A percentile compares a stretch with the other conserved stretches of the same genome.
Conservation (phyloP, 768 basidiomycete genomes). For the Symmetrospora coprosmae region DNA sequence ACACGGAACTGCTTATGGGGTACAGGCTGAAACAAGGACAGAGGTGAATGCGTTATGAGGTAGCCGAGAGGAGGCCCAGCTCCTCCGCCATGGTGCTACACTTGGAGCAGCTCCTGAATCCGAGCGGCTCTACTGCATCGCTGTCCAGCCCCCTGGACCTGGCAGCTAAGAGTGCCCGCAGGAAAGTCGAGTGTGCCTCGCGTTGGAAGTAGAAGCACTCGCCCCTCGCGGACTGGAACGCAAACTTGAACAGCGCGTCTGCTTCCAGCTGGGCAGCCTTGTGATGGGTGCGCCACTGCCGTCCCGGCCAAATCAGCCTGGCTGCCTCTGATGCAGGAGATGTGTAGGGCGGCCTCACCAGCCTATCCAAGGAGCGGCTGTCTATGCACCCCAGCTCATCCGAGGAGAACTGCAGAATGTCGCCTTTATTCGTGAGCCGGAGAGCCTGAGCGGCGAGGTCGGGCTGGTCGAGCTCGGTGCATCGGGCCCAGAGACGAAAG, state of each 20-base stretch:
- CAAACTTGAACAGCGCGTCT: neutral
- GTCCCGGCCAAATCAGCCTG: neutral
- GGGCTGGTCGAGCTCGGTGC: neutral
- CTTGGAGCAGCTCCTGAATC: constrained; percentile 8
- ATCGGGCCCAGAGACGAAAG: neutral
- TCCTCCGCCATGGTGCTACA: constrained; percentile 11
- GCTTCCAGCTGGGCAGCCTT: neutral
- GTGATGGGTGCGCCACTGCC: constrained; percentile 14
- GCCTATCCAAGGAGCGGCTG: neutral
- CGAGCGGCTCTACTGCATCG: constrained; percentile 11
- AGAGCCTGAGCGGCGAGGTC: constrained; percentile 9
- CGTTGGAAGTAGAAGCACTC: constrained; percentile 12
- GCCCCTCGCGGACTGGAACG: constrained; percentile 1
- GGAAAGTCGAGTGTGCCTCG: neutral
- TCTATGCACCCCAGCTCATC: neutral
- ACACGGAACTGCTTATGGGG: no score
- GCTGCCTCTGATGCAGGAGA: neutral
- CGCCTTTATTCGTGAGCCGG: neutral
- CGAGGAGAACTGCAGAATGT: constrained; percentile 14
- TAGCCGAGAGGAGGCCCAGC: constrained; percentile 2
- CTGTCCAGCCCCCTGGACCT: neutral
- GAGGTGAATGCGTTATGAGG: no score
- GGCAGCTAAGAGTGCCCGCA: neutral
- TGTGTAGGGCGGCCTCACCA: neutral
- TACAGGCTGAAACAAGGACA: no score